Conservation (phyloP, 306 rosid species). For the Ceratonia siliqua region DNA sequence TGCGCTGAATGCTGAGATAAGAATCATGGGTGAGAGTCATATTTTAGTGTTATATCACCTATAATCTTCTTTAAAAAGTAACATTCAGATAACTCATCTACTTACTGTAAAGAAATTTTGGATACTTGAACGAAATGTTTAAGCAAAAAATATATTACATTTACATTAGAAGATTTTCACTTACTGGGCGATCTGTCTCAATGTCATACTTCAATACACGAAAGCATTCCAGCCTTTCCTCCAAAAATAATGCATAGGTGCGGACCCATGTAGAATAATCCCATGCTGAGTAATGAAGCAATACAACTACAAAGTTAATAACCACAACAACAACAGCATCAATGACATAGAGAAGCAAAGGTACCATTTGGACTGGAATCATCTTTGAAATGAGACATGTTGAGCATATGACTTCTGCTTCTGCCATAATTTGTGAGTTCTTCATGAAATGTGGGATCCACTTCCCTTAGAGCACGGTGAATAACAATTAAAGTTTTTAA, state of each 20-base stretch:
- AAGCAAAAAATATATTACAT: neutral
- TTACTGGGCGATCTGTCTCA: slow-evolving; percentile 91
- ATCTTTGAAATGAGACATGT: slow-evolving; percentile 95
- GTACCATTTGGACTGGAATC: slow-evolving; percentile 98
- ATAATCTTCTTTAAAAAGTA: neutral
- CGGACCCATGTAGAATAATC: slow-evolving; percentile 98
- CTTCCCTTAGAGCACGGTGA: slow-evolving; percentile 99
- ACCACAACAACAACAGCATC: slow-evolving; percentile 8
- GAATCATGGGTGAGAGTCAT: neutral
- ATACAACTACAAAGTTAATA: slow-evolving; percentile 17
- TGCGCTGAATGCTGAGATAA: neutral
- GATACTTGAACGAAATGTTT: neutral
- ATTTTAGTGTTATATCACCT: neutral
- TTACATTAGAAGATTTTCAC: slow-evolving; percentile 34
- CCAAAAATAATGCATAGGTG: slow-evolving; percentile 91
- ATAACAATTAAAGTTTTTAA: slow-evolving; percentile 87
- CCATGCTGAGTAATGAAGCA: slow-evolving; percentile 72
- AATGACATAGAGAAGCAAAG: neutral
- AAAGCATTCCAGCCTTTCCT: slow-evolving; percentile 97
- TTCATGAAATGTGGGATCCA: slow-evolving; percentile 97
- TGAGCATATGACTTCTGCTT: slow-evolving; percentile 98
- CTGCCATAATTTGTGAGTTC: slow-evolving; percentile 95
- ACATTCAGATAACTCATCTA: slow-evolving; percentile 18
- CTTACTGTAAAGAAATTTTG: neutral
- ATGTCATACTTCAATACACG: slow-evolving; percentile 91